Base-by-base conservation (phyloP, 495 filamentous ascomycete genomes). In the Xeromyces bisporus region DNA sequence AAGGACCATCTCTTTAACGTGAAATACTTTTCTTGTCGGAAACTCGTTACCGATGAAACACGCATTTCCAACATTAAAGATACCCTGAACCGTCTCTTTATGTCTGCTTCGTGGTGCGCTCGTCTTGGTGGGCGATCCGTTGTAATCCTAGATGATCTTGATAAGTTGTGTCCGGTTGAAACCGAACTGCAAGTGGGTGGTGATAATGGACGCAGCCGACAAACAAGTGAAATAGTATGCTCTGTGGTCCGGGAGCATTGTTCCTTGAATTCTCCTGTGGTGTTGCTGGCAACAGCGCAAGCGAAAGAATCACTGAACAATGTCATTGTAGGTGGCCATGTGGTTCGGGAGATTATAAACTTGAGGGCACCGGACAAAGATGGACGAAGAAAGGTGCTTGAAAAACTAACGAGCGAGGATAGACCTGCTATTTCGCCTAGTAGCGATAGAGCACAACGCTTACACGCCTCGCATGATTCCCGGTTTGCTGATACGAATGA, bases 321-420 rank as follows among this genome's bases (percentile, higher is more conserved):
- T 37, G 64, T 83, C 9, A 65, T 92, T 28, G 68, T 87, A 15
- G 75, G 80, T 10, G 79, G 77, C 2, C 81, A 87, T 47, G 66
- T 89, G 10, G 75, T 82, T 26, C 67, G 78, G 24, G 83, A 92
- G 42, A 82, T 87, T 29, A 62, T 92, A n/a, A 69, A 67, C 12
- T 58, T 97, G 34, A 79, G 79, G 41, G 85, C 86, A 0, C 91
- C 87, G 1, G 80, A 87, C 40, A 94, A 96, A 50, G 85, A 93
- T 36, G 80, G 75, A n/a, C 66, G 89, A 36, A 62, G 84, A 18
- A 68, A 70, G 34, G 72, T 96, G 6, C 58, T 94, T 34, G 80
- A 93, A 42, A 75, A 79, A 34, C 43, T 59, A 9, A 61, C 56
- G n/a, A 51, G 48, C 23, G 42, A 55, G 42, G 48, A 59, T 47